Percentiles rank a stretch among this genome's conserved stretches.
phyloP scores from a whole-genome alignment of 2,329 filamentous ascomycete genomes.

The Colletotrichum echinochloae region DNA sequence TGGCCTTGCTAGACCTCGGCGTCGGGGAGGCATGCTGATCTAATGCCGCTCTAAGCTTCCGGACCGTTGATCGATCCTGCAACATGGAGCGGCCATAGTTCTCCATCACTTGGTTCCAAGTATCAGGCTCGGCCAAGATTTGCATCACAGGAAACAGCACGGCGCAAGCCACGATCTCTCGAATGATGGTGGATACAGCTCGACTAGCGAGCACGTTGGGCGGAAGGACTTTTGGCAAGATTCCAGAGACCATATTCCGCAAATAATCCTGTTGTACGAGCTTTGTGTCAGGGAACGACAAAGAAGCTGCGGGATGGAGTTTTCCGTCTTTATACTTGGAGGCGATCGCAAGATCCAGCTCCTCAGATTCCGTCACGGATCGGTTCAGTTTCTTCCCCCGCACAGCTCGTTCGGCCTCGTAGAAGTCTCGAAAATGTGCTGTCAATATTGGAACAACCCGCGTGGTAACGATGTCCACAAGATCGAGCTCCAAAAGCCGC shows the following conservation, averaged over 20 bases:
- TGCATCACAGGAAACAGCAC: conserved; percentile 85
- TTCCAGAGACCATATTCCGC: conserved; percentile 75
- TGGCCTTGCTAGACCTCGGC: conserved; percentile 72
- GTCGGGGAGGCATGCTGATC: conserved; percentile 93
- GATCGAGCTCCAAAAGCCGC: conserved; percentile 79
- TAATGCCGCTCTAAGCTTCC: conserved; percentile 88
- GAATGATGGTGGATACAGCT: conserved; percentile 82
- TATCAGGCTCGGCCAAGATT: conserved; percentile 89
- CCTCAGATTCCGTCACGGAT: conserved; percentile 94
- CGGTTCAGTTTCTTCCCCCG: conserved; percentile 89
- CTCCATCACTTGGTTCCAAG: conserved; percentile 97
- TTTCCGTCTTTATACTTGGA: conserved; percentile 90
- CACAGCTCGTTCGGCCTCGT: conserved; percentile 87
- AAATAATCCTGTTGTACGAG: conserved; percentile 90
- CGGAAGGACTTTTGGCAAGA: conserved; percentile 82
- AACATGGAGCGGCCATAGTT: conserved; percentile 87
- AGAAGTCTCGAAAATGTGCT: conserved; percentile 88
- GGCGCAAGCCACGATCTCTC: conserved; percentile 94
- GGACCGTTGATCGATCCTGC: conserved; percentile 94
- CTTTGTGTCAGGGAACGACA: conserved; percentile 87
- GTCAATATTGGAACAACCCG: conserved; percentile 90
- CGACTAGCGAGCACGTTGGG: conserved; percentile 80
- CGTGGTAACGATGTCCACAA: conserved; percentile 85
- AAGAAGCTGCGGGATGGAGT: conserved; percentile 85
- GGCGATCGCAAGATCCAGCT: conserved; percentile 95